These are phyloP conservation scores for Linum tenue DNA, from an alignment of 345 rosid species.

Conservation along the genomic window DNA sequence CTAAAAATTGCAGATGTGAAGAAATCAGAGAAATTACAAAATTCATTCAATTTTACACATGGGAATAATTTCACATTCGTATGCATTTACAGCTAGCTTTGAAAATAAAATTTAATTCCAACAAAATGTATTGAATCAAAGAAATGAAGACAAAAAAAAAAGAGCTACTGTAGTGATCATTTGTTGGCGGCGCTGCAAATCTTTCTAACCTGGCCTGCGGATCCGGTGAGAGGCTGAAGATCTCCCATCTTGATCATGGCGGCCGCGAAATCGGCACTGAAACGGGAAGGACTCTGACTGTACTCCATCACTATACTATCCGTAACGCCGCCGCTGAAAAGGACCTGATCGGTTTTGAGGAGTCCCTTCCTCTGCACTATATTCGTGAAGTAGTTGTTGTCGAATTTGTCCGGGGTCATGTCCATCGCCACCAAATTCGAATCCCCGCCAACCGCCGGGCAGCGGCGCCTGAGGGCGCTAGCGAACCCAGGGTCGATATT, in stretches of 20 bases:
- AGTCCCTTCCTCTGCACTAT: not conserved
- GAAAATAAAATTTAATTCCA: too few species aligned
- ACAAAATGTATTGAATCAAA: too few species aligned
- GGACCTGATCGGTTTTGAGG: not conserved
- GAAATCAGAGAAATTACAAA: too few species aligned
- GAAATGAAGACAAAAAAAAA: too few species aligned
- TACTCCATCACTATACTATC: not conserved
- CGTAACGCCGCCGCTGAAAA: not conserved
- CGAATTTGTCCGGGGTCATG: not conserved
- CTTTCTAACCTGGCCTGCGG: not conserved
- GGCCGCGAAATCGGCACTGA: not conserved
- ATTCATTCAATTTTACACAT: too few species aligned
- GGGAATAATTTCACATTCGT: too few species aligned
- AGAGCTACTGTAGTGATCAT: too few species aligned
- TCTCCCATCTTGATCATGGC: not conserved
- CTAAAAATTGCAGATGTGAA: too few species aligned
- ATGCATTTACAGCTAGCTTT: too few species aligned
- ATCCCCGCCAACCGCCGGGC: slow-evolving; percentile 6
- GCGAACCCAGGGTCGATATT: slow-evolving; percentile 15
- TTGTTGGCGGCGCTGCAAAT: too few species aligned
- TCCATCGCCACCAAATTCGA: not conserved
- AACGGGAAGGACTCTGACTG: not conserved
- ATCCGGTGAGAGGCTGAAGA: not conserved
- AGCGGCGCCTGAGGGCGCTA: slow-evolving; percentile 7
- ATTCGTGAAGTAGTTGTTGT: not conserved